These are phyloP conservation scores for Chlorella variabilis DNA, from an alignment of 163 green algal species.

Conservation along the genomic window DNA sequence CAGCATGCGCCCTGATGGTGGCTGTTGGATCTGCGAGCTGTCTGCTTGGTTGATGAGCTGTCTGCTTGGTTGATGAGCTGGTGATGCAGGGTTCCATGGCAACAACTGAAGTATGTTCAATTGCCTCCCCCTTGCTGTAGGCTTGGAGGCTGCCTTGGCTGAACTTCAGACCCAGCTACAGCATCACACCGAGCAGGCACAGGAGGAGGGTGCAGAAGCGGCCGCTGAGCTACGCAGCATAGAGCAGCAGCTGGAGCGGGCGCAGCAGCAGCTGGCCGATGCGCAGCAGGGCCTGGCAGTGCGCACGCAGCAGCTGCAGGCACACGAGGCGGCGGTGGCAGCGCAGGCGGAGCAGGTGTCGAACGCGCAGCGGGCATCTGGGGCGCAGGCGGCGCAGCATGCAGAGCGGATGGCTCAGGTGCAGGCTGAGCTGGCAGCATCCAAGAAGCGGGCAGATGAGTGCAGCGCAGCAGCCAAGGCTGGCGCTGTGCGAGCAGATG, in stretches of 20 bases:
- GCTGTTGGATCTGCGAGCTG: too few relatives aligned
- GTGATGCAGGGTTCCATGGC: too few relatives aligned
- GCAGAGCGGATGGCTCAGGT: not conserved
- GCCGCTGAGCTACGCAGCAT: not conserved
- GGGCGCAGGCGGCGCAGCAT: not conserved
- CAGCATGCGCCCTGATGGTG: not conserved
- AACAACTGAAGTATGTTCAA: too few relatives aligned
- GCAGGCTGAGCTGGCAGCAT: not conserved
- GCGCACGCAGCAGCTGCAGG: conserved; percentile 24
- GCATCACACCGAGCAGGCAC: too few relatives aligned
- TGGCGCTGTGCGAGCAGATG: not conserved
- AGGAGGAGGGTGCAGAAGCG: not conserved
- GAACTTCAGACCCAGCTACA: not conserved
- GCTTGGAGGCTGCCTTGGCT: not conserved
- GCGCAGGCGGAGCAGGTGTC: not conserved
- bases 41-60: too few relatives aligned
- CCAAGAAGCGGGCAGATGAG: not conserved
- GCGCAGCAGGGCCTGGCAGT: conserved; percentile 12
- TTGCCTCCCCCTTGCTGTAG: too few relatives aligned
- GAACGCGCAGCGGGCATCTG: not conserved
- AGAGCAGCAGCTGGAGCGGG: conserved; percentile 13
- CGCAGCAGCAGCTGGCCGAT: conserved; percentile 10
- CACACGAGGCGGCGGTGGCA: not conserved
- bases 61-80: too few relatives aligned
- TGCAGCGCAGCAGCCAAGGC: conserved; percentile 23